A percentile compares a stretch with the other conserved stretches of the same genome.
phyloP scores from a whole-genome alignment of 805 yeast genomes.

The Suhomyces vadensis region DNA sequence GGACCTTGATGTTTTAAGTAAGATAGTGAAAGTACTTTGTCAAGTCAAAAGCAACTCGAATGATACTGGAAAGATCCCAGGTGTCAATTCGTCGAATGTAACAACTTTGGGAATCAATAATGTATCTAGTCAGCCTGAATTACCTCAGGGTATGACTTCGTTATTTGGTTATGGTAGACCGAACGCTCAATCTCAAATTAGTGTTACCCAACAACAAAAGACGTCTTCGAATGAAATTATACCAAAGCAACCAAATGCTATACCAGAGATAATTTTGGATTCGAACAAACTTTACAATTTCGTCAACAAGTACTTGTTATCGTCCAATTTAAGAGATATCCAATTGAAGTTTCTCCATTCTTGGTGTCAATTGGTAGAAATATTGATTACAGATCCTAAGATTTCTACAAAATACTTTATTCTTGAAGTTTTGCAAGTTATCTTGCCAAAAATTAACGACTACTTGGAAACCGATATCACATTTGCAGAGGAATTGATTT shows the following conservation, averaged over 20 bases:
- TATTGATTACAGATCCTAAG: conserved; percentile 65
- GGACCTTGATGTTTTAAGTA: conserved; percentile 26
- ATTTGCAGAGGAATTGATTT: conserved; percentile 75
- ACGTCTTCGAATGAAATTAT: neutral
- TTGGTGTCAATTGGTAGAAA: conserved; percentile 81
- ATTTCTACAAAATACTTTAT: conserved; percentile 57
- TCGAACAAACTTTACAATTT: conserved; percentile 33
- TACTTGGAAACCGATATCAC: conserved; percentile 65
- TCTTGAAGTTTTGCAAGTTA: conserved; percentile 70
- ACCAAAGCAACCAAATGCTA: neutral
- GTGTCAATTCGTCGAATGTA: neutral
- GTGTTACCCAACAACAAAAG: neutral
- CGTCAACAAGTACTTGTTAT: conserved; percentile 48
- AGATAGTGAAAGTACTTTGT: conserved; percentile 23
- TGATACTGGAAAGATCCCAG: no score
- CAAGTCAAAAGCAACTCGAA: conserved; percentile 10
- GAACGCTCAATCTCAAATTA: neutral
- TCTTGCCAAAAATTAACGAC: conserved; percentile 74
- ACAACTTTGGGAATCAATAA: neutral
- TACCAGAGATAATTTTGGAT: conserved; percentile 21
- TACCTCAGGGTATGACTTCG: neutral
- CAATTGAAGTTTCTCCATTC: conserved; percentile 70
- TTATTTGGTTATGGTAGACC: neutral
- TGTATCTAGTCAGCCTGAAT: neutral
- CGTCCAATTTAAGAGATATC: conserved; percentile 46